A percentile compares a stretch with the other conserved stretches of the same genome.
Conservation (phyloP, 495 filamentous ascomycete species). For the Penicillium salamii region DNA sequence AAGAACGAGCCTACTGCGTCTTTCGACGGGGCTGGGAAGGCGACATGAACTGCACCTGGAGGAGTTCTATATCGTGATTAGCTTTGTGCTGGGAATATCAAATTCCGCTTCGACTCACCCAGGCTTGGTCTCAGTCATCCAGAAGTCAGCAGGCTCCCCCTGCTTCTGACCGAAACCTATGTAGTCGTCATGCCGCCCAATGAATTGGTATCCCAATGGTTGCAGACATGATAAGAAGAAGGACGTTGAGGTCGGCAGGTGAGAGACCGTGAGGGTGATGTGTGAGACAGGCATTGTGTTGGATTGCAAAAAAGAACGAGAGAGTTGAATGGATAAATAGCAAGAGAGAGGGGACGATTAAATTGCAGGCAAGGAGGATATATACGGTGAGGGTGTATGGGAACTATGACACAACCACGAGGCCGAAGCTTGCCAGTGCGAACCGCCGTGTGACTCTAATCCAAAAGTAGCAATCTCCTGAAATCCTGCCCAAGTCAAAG, state of each 20-base stretch:
- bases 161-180: constrained; percentile 56
- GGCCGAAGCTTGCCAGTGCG: constrained; percentile 13
- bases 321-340: constrained; percentile 12
- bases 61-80: constrained; percentile 36
- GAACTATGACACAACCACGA: constrained; percentile 18
- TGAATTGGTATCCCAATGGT: constrained; percentile 71
- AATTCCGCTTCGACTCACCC: constrained; percentile 36
- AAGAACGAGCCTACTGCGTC: constrained; percentile 59
- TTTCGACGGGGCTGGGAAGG: constrained; percentile 53
- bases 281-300: constrained; percentile 56
- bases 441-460: constrained; percentile 6
- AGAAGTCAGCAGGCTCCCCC: constrained; percentile 55
- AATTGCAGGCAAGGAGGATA: constrained; percentile 10
- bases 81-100: not conserved
- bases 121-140: constrained; percentile 54
- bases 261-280: constrained; percentile 63
- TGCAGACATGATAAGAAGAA: constrained; percentile 77
- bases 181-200: constrained; percentile 50
- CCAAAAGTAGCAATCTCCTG: constrained; percentile 5
- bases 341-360: constrained; percentile 28
- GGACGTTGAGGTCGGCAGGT: constrained; percentile 73
- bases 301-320: constrained; percentile 5
- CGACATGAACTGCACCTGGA: constrained; percentile 54
- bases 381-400: constrained; percentile 20
- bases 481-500: constrained; percentile 13